Conservation (phyloP, 2,329 filamentous ascomycete genomes). For the Fusarium gaditjirri region DNA sequence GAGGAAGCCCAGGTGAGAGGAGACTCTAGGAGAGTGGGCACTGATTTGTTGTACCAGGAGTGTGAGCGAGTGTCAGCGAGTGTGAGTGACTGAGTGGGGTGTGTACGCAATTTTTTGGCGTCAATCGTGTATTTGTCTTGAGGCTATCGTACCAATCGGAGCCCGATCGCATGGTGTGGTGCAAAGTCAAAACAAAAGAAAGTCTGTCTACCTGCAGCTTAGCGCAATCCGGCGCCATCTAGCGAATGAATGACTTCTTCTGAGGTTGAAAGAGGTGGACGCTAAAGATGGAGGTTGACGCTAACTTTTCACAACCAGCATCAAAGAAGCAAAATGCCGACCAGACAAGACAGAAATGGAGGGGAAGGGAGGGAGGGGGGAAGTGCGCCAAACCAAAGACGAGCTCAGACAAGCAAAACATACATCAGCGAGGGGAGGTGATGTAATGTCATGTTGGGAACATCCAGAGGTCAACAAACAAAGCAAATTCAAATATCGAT, state of each 20-base stretch:
- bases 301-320: constrained; percentile 27
- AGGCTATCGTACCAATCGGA: constrained; percentile 50
- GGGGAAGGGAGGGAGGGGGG: neutral
- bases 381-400: neutral
- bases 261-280: constrained; percentile 19
- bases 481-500: constrained; percentile 13
- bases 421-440: constrained; percentile 18
- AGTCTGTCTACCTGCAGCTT: constrained; percentile 19
- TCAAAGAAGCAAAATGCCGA: constrained; percentile 33
- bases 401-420: constrained; percentile 14
- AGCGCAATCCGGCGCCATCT: constrained; percentile 12
- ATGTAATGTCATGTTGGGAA: constrained; percentile 27
- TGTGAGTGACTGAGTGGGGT: constrained; percentile 11
- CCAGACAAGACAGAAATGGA: neutral
- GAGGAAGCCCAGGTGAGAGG: neutral
- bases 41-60: neutral
- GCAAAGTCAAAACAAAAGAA: constrained; percentile 40
- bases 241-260: constrained; percentile 14
- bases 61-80: neutral
- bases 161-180: constrained; percentile 46
- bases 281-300: constrained; percentile 29
- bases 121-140: constrained; percentile 30
- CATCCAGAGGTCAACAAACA: constrained; percentile 12
- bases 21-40: constrained; percentile 31
- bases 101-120: constrained; percentile 37